phyloP scores from a whole-genome alignment of 768 basidiomycete species.

The Serpula lacrymans region DNA sequence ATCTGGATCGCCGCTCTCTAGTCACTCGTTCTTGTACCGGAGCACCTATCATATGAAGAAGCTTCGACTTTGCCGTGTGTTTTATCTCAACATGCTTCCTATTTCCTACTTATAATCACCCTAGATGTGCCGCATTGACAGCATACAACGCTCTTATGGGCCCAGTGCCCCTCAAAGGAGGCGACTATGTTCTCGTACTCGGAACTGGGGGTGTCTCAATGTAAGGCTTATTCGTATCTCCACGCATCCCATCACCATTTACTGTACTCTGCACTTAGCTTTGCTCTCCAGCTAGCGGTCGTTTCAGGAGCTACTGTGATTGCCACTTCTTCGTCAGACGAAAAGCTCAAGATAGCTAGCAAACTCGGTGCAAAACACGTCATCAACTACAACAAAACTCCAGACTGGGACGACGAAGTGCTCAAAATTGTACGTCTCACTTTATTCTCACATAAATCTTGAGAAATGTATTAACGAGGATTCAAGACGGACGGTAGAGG shows the following conservation, averaged over 20 bases:
- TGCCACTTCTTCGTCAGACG: conserved; percentile 63
- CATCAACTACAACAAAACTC: conserved; percentile 60
- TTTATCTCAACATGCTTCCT: background rate
- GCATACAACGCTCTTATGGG: conserved; percentile 61
- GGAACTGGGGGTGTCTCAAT: conserved; percentile 58
- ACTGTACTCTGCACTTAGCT: conserved; percentile 36
- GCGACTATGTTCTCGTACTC: conserved; percentile 54
- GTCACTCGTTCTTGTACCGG: conserved; percentile 50
- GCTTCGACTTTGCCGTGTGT: conserved; percentile 60
- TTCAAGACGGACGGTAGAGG: conserved; percentile 28
- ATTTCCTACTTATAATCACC: too few species aligned
- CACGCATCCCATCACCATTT: too few species aligned
- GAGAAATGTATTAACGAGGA: background rate
- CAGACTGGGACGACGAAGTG: conserved; percentile 58
- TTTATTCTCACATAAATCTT: background rate
- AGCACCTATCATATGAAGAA: conserved; percentile 59
- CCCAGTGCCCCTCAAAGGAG: conserved; percentile 47
- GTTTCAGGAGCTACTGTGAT: conserved; percentile 64
- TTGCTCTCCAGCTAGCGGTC: conserved; percentile 58
- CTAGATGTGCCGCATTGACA: conserved; percentile 57
- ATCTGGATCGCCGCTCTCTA: conserved; percentile 18
- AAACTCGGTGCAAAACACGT: conserved; percentile 50
- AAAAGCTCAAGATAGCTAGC: conserved; percentile 51
- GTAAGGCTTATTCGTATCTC: too few species aligned
- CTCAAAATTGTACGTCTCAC: conserved; percentile 38